These are phyloP conservation scores for Boletus tylopilopsis DNA, from an alignment of 768 basidiomycete genomes.

Conservation along the genomic window DNA sequence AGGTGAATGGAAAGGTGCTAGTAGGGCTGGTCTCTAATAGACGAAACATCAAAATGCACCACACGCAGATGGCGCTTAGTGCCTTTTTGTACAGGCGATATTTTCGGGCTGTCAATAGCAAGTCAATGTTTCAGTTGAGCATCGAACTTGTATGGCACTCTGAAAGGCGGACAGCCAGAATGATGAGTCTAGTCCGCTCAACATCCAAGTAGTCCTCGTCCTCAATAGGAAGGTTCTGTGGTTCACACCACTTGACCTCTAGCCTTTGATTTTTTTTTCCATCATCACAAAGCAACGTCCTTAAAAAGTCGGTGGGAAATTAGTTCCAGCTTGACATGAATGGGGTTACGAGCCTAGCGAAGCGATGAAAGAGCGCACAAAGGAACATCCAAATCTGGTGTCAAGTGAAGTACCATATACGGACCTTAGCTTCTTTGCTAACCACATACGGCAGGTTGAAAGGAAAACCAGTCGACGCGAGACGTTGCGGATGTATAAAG, in stretches of 20 bases:
- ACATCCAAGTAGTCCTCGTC: no score
- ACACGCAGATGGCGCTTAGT: no score
- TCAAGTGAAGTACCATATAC: constrained; percentile 22
- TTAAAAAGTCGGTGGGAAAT: constrained; percentile 13
- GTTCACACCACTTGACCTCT: neutral
- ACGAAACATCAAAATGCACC: no score
- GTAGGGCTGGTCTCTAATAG: no score
- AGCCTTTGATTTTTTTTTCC: neutral
- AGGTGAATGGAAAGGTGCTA: no score
- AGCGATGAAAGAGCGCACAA: constrained; percentile 20
- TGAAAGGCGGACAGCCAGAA: no score
- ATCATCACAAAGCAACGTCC: constrained; percentile 21
- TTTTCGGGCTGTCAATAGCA: no score
- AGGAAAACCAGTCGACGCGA: constrained; percentile 4
- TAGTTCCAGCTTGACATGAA: neutral
- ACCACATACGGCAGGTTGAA: constrained; percentile 29
- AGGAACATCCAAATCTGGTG: constrained; percentile 24
- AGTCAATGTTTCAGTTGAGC: no score
- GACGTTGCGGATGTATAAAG: constrained; percentile 24
- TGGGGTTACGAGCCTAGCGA: neutral
- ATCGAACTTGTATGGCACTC: no score
- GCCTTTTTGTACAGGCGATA: no score
- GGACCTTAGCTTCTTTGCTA: constrained; percentile 16
- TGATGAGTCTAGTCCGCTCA: neutral
- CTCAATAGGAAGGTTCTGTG: constrained; percentile 1